Conservation (phyloP, 2,329 filamentous ascomycete species). For the Claviceps maximensis region DNA sequence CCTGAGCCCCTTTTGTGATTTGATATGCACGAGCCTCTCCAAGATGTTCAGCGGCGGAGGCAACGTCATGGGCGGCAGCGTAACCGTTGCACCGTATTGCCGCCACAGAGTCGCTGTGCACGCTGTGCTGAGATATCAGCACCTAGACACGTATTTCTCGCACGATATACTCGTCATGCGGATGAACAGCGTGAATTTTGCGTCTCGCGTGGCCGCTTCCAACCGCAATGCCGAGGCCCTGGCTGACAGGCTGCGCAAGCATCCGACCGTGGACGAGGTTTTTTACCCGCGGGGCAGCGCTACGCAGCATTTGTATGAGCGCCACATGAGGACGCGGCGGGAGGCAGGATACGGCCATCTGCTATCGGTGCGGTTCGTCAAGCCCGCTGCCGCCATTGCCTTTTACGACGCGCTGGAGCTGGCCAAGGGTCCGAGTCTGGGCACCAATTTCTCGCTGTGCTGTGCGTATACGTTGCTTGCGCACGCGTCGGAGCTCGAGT, state of each 20-base stretch:
- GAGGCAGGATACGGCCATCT: constrained; percentile 37
- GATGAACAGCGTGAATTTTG: constrained; percentile 25
- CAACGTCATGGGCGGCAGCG: constrained; percentile 37
- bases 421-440: constrained; percentile 36
- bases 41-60: constrained; percentile 43
- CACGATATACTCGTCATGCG: constrained; percentile 19
- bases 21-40: constrained; percentile 37
- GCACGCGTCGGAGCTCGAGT: constrained; percentile 24
- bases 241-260: constrained; percentile 14
- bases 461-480: constrained; percentile 26
- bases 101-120: constrained; percentile 19
- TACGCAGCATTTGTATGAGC: constrained; percentile 21
- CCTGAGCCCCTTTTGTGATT: constrained; percentile 31
- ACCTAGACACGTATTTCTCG: constrained; percentile 13
- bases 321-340: constrained; percentile 13
- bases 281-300: constrained; percentile 28
- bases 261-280: constrained; percentile 15
- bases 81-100: constrained; percentile 30
- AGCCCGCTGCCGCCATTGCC: constrained; percentile 19
- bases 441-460: constrained; percentile 34
- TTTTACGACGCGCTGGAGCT: constrained; percentile 37
- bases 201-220: constrained; percentile 17
- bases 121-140: constrained; percentile 9
- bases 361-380: constrained; percentile 34
- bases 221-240: constrained; percentile 15